phyloP scores from a whole-genome alignment of 1,284 basidiomycete species.

The Butyriboletus appendiculatus region DNA sequence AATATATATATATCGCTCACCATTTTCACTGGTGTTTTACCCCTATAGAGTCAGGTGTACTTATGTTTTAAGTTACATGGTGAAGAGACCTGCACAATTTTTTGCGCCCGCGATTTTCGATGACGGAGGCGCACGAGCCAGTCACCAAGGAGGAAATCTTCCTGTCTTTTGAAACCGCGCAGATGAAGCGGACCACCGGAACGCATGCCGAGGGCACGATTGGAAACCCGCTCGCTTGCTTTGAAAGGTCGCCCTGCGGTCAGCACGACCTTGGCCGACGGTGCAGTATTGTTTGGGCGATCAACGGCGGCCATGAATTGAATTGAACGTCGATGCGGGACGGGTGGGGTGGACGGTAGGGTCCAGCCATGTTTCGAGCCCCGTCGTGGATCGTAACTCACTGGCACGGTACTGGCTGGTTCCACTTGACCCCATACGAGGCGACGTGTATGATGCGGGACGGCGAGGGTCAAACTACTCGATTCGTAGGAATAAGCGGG shows the following conservation, averaged over 20 bases:
- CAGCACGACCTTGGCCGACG: neutral
- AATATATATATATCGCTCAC: neutral
- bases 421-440: no score
- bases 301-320: neutral
- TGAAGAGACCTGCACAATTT: neutral
- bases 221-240: neutral
- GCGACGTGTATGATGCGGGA: no score
- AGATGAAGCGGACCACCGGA: neutral
- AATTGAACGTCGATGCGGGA: neutral
- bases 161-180: neutral
- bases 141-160: neutral
- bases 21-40: no score
- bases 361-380: neutral
- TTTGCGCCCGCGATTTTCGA: neutral
- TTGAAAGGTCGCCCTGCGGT: neutral
- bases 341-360: neutral
- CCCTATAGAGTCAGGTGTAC: neutral
- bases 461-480: no score
- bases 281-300: neutral
- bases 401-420: no score
- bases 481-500: no score
- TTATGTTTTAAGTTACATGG: neutral
- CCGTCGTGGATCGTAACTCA: no score
- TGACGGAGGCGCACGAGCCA: no score
- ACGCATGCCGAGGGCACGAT: neutral